Percentiles rank a stretch among this genome's conserved stretches.
Conservation (phyloP, 2,329 filamentous ascomycete genomes). For the Arthrobotrys musiformis region DNA sequence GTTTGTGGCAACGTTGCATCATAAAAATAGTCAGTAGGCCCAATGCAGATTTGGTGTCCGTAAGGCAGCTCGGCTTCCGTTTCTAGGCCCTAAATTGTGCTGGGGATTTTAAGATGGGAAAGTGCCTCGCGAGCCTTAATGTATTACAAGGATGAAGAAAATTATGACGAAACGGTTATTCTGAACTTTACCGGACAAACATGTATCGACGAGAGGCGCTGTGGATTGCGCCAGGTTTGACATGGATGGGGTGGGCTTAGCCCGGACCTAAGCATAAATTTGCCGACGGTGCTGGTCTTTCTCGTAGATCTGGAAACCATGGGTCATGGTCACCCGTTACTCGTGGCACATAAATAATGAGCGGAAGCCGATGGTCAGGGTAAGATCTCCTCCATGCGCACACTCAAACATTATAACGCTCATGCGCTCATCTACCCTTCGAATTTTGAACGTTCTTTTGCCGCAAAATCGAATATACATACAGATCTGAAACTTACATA, state of each 20-base stretch:
- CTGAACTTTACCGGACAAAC: neutral
- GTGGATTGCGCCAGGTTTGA: neutral
- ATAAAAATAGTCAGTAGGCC: no score
- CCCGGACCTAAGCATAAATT: neutral
- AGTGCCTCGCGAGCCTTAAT: no score
- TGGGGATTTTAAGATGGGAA: no score
- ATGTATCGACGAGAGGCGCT: conserved; percentile 2
- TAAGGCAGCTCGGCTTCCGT: no score
- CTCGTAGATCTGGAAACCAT: neutral
- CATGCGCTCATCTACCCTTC: no score
- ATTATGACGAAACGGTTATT: neutral
- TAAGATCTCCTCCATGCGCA: no score
- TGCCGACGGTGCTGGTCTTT: neutral
- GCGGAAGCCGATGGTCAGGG: neutral
- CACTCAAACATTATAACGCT: no score
- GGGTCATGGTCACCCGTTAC: neutral
- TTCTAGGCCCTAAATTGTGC: no score
- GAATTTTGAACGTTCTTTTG: no score
- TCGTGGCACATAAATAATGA: neutral
- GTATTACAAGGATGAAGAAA: neutral
- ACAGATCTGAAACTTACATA: no score
- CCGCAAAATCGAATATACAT: neutral
- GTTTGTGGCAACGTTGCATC: no score
- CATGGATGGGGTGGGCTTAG: neutral
- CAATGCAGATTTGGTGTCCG: no score